Base-by-base conservation (phyloP, 2,329 filamentous ascomycete genomes). In the Orbilia blumenaviensis region DNA sequence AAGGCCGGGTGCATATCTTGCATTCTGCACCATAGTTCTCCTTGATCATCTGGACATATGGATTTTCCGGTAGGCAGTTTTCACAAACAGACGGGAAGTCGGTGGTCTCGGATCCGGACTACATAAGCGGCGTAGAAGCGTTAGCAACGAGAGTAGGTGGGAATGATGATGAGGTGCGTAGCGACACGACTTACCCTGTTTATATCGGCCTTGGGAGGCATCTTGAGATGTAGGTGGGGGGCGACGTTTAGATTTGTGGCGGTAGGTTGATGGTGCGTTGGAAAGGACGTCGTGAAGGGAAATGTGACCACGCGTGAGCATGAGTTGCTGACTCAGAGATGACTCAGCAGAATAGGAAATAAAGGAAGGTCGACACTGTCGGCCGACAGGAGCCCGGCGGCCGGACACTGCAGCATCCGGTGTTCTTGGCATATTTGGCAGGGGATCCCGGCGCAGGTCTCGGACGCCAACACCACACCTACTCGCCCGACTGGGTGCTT, bases 31-130 rank as follows among this genome's bases (percentile, higher is more conserved):
- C 95, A 81, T 96, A 90, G 83, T 99, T 94, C 82, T 98, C 93
- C 84, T 99, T 99, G 76, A 99, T 87, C 94, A 99, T 98, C 84
- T 98, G 95, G 46, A 99, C 95, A 81, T 96, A 99, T 1, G 94
- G 94, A 81, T 98, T 98, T 77, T 97, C 94, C 14, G 94, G 94
- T 1, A 99, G 88, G 83, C 95, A 99, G 81, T 90, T 93, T 84
- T 99, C 95, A 79, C 89, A 95, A 34, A 95, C 91, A 1, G 91
- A 94, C 7, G 92, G 92, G 81, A 95, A 93, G 83, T 95, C 92
- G 56, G 92, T 95, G 32, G 93, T 91, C 84, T 99, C 95, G 93
- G 94, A 97, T 74, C 95, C 95, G 16, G 93, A 95, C 64, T 95
- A 89, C 0, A 23, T 3, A 4, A 25, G 14, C 3, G n/a, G 32